Evolutionary conservation across 2,329 filamentous ascomycete genomes (phyloP), one percentile per base, ranked within the genome.

Genomic region (Venturiaceae sp.): DNA sequence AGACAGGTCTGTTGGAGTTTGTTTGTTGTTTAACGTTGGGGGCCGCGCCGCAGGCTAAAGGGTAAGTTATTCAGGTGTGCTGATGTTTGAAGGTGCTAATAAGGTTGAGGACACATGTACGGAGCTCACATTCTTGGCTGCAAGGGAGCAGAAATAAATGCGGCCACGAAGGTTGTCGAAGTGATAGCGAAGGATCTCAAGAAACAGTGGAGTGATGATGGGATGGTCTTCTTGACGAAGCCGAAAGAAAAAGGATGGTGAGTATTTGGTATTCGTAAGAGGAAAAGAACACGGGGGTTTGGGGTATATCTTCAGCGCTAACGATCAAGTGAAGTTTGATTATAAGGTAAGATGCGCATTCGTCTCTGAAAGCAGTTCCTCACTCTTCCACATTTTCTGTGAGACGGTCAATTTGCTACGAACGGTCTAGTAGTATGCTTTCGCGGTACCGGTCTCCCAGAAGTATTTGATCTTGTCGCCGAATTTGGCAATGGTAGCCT

Each of bases 141-240:
- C 13, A 26, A 46, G 4, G 41, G 41, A 26, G 41, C 21, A 26
- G 41, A 46, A 13, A 2, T 46, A 13, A 23, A 46, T 19, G 41
- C 41, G 21, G 11, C 41, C 3, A 28, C 7, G 21, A 26, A 26
- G 41, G 28, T 46, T 46, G 41, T 46, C 6, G 21, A 46, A 26
- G 28, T 9, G 8, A 9, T 26, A 23, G 21, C 41, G 41, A 56
- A 55, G 16, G 60, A 58, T 37, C 34, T 62, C 14, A 23, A 23
- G 21, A 46, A 13, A 13, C 21, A 26, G n/a, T 46, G 41, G 21
- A 46, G 41, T 28, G 41, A 46, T 46, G 21, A 26, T 3, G 41
- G 41, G 1, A 26, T 46, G 41, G 41, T 26, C 3, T 46, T 46
- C 16, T 5, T 46, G 21, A 14, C 21, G 4, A 26, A 46, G 16